Percentiles rank a stretch among this genome's conserved stretches.
These are phyloP conservation scores for Malus fusca DNA, from an alignment of 306 rosid genomes.

Conservation along the genomic window DNA sequence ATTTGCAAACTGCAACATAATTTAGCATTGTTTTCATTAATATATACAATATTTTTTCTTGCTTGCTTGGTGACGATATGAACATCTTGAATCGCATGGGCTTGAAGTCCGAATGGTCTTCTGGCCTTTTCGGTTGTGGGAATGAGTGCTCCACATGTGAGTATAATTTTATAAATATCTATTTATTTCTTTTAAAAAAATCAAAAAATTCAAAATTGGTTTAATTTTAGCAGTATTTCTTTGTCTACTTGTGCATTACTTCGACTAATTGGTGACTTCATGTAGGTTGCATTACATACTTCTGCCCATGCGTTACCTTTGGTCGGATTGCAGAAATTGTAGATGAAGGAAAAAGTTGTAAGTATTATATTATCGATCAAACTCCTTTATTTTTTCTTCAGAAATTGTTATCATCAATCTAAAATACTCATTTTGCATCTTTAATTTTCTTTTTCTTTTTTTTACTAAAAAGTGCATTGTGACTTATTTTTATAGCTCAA, in stretches of 20 bases:
- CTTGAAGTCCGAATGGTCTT: constrained; percentile 30
- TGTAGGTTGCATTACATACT: constrained; percentile 18
- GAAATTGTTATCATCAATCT: no score
- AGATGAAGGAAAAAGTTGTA: constrained; percentile 18
- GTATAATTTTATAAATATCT: neutral
- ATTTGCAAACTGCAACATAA: neutral
- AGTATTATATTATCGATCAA: neutral
- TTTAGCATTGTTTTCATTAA: neutral
- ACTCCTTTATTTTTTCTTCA: no score
- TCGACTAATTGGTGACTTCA: neutral
- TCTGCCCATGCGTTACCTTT: constrained; percentile 20
- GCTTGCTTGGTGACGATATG: constrained; percentile 7
- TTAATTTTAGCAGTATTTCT: neutral
- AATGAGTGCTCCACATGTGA: constrained; percentile 30
- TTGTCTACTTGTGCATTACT: neutral
- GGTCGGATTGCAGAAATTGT: constrained; percentile 19
- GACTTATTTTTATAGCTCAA: no score
- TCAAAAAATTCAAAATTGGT: neutral
- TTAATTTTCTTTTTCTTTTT: no score
- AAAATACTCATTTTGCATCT: no score
- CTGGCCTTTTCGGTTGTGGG: constrained; percentile 22
- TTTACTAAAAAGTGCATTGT: no score
- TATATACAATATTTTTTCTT: neutral
- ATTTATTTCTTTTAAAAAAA: neutral
- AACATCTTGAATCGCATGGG: constrained; percentile 6